Evolutionary conservation across 768 basidiomycete species (phyloP), one percentile per base, ranked within the genome.

Genomic region (Kwoniella pini): DNA sequence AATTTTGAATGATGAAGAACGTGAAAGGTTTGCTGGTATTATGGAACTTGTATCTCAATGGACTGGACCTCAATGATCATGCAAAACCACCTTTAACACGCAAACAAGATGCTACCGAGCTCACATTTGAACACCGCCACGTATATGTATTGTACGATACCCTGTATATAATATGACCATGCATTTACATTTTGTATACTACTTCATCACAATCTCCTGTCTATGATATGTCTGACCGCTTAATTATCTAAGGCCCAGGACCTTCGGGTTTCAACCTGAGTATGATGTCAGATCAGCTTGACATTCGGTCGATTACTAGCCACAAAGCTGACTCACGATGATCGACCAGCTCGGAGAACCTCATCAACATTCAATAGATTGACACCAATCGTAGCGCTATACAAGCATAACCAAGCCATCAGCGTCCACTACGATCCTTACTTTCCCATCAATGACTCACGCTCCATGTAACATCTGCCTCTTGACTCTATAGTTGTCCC

Each of bases 401-500:
- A 66, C 54, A 54, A 64, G 56, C 22, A 36, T 4, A 57, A n/a
- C 15, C 26, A 22, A 39, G 21, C 30, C 3, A 11, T 33, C 31
- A 52, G 17, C n/a, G n/a, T n/a, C n/a, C n/a, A n/a, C n/a, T n/a
- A n/a, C n/a, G n/a, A n/a, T n/a, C n/a, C n/a, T n/a, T n/a, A n/a
- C n/a, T n/a, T n/a, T n/a, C n/a, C n/a, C n/a, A n/a, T n/a, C n/a
- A n/a, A n/a, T n/a, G 33, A 81, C 86, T 76, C 69, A 93, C 92
- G 90, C 91, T 73, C 92, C 95, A 76, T 97, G 94, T 45, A 99
- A 81, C 92, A 99, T 96, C 77, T 99, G 96, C 62, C 95, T 83
- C 83, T 99, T 99, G 62, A 99, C 96, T 67, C 96, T 84, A 77
- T 96, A 98, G 81, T 97, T 98, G 77, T 99, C 96, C 94, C 94